Evolutionary conservation across 1,284 basidiomycete genomes (phyloP).

Genomic region (Sanghuangporus weigelae): DNA sequence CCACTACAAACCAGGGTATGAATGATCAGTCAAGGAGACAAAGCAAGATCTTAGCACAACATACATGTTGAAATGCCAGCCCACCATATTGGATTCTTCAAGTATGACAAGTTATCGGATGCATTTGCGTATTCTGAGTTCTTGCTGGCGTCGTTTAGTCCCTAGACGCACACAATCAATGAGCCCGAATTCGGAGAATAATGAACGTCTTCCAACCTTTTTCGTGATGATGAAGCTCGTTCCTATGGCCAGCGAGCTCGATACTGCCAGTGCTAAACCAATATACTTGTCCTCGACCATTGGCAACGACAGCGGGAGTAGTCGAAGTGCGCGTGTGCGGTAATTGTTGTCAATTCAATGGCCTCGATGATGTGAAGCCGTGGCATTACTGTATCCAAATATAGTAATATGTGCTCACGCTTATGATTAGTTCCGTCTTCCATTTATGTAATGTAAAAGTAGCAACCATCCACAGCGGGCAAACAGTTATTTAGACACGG

Average conservation of each 20-base stretch:
- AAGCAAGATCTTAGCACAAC: slow-evolving; percentile 31
- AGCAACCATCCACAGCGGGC: too few species aligned
- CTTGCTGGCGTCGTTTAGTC: slow-evolving; percentile 74
- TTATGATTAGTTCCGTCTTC: not conserved
- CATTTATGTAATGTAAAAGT: too few species aligned
- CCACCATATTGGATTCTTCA: slow-evolving; percentile 98
- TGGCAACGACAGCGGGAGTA: slow-evolving; percentile 1
- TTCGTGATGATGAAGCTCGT: slow-evolving; percentile 96
- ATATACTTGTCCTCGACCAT: slow-evolving; percentile 93
- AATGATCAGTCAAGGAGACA: slow-evolving; percentile 17
- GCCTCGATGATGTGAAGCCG: not conserved
- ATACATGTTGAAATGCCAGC: slow-evolving; percentile 89
- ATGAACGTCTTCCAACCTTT: slow-evolving; percentile 55
- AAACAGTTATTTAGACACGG: too few species aligned
- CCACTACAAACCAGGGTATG: slow-evolving; percentile 47
- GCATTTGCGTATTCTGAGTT: slow-evolving; percentile 49
- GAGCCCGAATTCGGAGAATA: not conserved
- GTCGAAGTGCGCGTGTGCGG: not conserved
- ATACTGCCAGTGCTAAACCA: slow-evolving; percentile 80
- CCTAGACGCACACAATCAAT: slow-evolving; percentile 39
- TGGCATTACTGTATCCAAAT: not conserved
- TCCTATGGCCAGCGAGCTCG: slow-evolving; percentile 82
- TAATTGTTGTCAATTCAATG: not conserved
- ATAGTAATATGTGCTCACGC: not conserved
- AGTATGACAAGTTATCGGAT: slow-evolving; percentile 80